phyloP scores from a whole-genome alignment of 2,329 filamentous ascomycete genomes.

The Elsinoe arachidis region DNA sequence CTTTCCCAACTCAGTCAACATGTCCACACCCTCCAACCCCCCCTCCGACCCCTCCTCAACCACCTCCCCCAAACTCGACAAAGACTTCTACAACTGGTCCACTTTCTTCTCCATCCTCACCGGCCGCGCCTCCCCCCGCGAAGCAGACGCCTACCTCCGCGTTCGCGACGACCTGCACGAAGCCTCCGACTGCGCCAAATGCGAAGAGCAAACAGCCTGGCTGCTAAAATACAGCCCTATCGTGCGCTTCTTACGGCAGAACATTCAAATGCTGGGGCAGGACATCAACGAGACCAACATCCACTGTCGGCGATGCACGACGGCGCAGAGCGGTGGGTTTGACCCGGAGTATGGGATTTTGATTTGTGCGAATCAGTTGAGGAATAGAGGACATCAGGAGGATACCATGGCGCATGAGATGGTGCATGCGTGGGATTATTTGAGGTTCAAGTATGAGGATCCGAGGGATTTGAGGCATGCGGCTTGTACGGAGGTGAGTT shows the following conservation, averaged over 20 bases:
- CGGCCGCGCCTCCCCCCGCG: constrained; percentile 60
- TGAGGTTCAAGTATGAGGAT: constrained; percentile 65
- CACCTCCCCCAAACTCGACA: constrained; percentile 18
- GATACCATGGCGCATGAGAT: constrained; percentile 42
- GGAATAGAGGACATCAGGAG: constrained; percentile 72
- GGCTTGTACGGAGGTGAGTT: constrained; percentile 77
- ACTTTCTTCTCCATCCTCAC: constrained; percentile 80
- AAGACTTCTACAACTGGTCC: constrained; percentile 54
- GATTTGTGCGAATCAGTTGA: constrained; percentile 85
- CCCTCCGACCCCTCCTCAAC: constrained; percentile 2
- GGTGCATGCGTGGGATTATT: constrained; percentile 17
- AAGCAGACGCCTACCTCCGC: constrained; percentile 66
- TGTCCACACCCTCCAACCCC: constrained; percentile 12
- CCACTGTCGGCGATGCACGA: constrained; percentile 69
- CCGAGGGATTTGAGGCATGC: constrained; percentile 76
- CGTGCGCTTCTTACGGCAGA: constrained; percentile 77
- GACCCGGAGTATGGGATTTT: constrained; percentile 78
- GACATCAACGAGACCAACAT: constrained; percentile 66
- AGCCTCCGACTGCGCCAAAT: constrained; percentile 66
- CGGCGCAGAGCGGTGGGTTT: constrained; percentile 72
- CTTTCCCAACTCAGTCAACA: not conserved
- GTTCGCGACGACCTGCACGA: constrained; percentile 68
- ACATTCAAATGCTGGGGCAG: constrained; percentile 71
- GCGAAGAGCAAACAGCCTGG: constrained; percentile 75
- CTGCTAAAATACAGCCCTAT: constrained; percentile 76